Evolutionary conservation across 169 alveolate species (phyloP).

Genomic region (Cryptosporidium ubiquitum): DNA sequence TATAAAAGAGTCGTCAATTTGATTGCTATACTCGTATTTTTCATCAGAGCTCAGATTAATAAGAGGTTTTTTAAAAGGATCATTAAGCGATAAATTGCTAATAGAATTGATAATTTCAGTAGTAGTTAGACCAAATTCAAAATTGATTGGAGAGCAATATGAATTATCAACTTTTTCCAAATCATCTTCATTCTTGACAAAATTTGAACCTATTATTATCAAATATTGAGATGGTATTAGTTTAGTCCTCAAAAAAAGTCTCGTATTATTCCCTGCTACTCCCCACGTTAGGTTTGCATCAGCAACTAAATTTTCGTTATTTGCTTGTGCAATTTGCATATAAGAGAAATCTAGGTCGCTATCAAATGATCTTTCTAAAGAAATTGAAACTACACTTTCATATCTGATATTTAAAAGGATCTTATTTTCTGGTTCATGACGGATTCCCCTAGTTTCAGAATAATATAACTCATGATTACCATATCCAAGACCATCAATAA

Average conservation of each 20-base stretch:
- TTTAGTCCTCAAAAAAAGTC: conserved; percentile 29
- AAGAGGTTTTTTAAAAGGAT: conserved; percentile 33
- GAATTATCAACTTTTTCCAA: conserved; percentile 16
- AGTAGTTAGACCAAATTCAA: conserved; percentile 60
- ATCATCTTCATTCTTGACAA: conserved; percentile 35
- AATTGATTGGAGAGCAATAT: conserved; percentile 52
- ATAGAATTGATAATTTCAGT: conserved; percentile 3
- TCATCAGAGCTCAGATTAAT: conserved; percentile 8
- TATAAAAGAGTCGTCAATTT: conserved; percentile 40
- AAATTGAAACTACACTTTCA: conserved; percentile 38
- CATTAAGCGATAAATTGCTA: background rate
- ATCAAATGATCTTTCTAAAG: conserved; percentile 54
- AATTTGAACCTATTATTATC: conserved; percentile 36
- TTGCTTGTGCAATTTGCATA: background rate
- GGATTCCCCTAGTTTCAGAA: conserved; percentile 52
- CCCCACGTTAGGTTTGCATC: conserved; percentile 60
- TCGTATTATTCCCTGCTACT: conserved; percentile 66
- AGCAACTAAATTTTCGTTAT: background rate
- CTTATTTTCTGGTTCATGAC: conserved; percentile 49
- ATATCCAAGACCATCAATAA: conserved; percentile 39
- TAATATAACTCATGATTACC: conserved; percentile 38
- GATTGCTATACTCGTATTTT: conserved; percentile 28
- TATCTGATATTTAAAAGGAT: conserved; percentile 19
- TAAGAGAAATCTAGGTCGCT: conserved; percentile 57
- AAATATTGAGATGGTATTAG: conserved; percentile 39